phyloP scores from a whole-genome alignment of 148 eudicot genomes.

The Suaeda aralocaspica region DNA sequence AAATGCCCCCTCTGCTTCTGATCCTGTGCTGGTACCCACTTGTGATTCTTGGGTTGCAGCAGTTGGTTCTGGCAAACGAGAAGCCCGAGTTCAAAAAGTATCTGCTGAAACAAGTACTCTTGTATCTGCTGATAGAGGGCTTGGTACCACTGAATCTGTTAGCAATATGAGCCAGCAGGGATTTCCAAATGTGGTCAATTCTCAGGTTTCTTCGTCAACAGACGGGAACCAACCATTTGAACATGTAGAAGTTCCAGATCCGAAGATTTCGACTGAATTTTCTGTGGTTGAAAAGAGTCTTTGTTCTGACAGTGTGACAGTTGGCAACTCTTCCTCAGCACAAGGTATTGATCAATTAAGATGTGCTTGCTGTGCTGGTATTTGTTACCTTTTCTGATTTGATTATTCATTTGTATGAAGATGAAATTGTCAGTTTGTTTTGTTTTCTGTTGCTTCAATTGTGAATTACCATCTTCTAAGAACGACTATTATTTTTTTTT shows the following conservation, averaged over 20 bases:
- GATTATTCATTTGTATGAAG: slow-evolving; percentile 5
- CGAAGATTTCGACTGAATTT: slow-evolving; percentile 3
- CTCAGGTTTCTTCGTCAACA: slow-evolving; percentile 18
- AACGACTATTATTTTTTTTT: background rate
- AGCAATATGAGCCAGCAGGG: slow-evolving; percentile 20
- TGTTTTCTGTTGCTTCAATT: background rate
- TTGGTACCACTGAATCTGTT: slow-evolving; percentile 13
- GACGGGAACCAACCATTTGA: slow-evolving; percentile 4
- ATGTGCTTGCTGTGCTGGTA: slow-evolving; percentile 22
- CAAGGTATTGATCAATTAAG: slow-evolving; percentile 19
- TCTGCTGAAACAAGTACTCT: slow-evolving; percentile 22
- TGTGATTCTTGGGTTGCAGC: slow-evolving; percentile 20
- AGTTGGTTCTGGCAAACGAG: slow-evolving; percentile 33
- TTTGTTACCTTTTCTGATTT: background rate
- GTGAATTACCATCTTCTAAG: background rate
- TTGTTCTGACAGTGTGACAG: slow-evolving; percentile 12
- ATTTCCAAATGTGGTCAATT: slow-evolving; percentile 13
- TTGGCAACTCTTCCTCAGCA: slow-evolving; percentile 22
- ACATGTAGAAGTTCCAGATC: slow-evolving; percentile 12
- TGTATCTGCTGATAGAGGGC: slow-evolving; percentile 21
- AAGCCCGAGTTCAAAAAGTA: slow-evolving; percentile 23
- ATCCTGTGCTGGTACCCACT: slow-evolving; percentile 32
- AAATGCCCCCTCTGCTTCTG: slow-evolving; percentile 26
- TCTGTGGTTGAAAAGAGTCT: slow-evolving; percentile 23
- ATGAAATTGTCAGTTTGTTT: background rate